These are phyloP conservation scores for Picea abies DNA, from an alignment of 83 land plant genomes.

Conservation along the genomic window DNA sequence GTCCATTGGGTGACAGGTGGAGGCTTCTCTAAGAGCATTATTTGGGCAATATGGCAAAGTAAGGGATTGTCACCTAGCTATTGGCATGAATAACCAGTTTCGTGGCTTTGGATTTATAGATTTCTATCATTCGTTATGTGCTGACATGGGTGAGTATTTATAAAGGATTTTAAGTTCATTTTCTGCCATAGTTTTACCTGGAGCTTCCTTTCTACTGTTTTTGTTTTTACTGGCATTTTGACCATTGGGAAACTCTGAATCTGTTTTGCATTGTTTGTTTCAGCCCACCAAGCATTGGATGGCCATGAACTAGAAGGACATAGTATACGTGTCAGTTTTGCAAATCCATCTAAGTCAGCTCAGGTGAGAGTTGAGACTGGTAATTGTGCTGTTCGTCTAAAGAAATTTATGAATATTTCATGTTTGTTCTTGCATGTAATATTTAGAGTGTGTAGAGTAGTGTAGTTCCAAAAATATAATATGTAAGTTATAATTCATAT, in stretches of 20 bases:
- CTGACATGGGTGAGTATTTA: conserved; percentile 28
- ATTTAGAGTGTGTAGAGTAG: too few relatives aligned
- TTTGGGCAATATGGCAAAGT: conserved; percentile 35
- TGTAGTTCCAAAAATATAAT: too few relatives aligned
- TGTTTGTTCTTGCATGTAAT: not conserved
- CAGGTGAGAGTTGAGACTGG: conserved; percentile 12
- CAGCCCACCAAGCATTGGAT: conserved; percentile 43
- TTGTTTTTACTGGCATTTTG: not conserved
- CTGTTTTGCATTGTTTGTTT: not conserved
- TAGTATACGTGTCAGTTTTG: conserved; percentile 38
- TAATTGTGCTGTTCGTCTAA: too few relatives aligned
- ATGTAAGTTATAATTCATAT: too few relatives aligned
- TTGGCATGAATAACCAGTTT: conserved; percentile 27
- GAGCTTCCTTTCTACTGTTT: not conserved
- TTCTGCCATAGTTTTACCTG: not conserved
- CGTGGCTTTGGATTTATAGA: conserved; percentile 40
- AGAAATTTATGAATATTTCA: not conserved
- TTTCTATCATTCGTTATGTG: conserved; percentile 32
- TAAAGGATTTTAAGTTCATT: not conserved
- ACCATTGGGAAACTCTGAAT: not conserved
- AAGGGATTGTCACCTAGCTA: conserved; percentile 26
- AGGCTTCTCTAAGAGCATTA: conserved; percentile 20
- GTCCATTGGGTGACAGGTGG: conserved; percentile 18
- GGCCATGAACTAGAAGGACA: conserved; percentile 28
- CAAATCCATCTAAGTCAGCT: conserved; percentile 38